phyloP scores from a whole-genome alignment of 768 basidiomycete genomes.

The Pulveroboletus sp. region DNA sequence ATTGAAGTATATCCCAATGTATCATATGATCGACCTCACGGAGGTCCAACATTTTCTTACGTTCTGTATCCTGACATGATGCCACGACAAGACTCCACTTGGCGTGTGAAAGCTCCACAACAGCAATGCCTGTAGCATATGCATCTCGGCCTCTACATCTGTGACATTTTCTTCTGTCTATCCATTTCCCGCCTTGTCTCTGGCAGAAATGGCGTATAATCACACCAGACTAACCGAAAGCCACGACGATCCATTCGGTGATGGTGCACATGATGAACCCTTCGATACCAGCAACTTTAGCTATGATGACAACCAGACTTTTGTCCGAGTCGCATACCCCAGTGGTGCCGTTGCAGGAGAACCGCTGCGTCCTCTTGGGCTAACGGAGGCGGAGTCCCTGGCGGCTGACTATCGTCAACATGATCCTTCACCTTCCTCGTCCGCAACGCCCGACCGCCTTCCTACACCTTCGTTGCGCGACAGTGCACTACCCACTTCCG shows the following conservation, averaged over 20 bases:
- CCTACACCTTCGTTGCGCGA: slow-evolving; percentile 16
- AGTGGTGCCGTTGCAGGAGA: slow-evolving; percentile 19
- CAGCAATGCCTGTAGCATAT: neutral
- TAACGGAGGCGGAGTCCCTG: slow-evolving; percentile 23
- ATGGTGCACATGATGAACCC: slow-evolving; percentile 22
- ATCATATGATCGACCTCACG: too few relatives aligned
- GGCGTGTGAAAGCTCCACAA: slow-evolving; percentile 19
- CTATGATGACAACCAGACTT: slow-evolving; percentile 19
- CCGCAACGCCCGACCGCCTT: slow-evolving; percentile 11
- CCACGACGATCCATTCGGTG: slow-evolving; percentile 26
- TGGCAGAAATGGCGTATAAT: slow-evolving; percentile 26
- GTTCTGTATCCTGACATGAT: too few relatives aligned
- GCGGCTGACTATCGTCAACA: slow-evolving; percentile 27
- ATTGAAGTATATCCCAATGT: too few relatives aligned
- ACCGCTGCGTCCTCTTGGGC: slow-evolving; percentile 7
- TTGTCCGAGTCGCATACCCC: slow-evolving; percentile 17
- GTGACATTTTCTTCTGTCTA: slow-evolving; percentile 1
- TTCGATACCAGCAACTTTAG: slow-evolving; percentile 12
- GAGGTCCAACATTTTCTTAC: too few relatives aligned
- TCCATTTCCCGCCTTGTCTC: slow-evolving; percentile 17
- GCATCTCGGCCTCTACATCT: neutral
- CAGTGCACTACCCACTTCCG: neutral
- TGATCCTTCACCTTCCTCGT: slow-evolving; percentile 14
- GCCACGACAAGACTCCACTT: neutral
- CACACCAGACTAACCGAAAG: slow-evolving; percentile 8